Evolutionary conservation across 345 rosid genomes (phyloP), one percentile per base, ranked within the genome.

Genomic region (Corchorus capsularis): DNA sequence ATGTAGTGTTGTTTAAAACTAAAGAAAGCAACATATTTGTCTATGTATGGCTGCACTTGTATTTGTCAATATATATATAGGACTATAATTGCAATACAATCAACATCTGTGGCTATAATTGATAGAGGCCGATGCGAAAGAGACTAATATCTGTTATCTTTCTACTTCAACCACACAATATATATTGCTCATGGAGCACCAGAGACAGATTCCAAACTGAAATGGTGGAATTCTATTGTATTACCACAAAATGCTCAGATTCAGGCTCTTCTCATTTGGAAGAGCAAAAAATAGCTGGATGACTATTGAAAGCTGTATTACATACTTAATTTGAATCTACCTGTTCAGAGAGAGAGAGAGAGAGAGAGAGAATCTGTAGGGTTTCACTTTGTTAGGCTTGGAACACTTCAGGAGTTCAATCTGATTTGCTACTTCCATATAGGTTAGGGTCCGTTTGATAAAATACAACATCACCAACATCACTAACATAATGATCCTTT

Each of bases 401-500:
- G 37, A 56, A 71, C 6, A 12, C 64, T 34, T 71, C 19, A 55
- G 63, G 63, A 63, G 72, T 74, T 86, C 78, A 82, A 9, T 79
- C 65, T 78, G 78, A 69, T 74, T 79, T 81, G 76, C 59, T 14
- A 7, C 32, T 50, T 74, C 86, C 82, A 69, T 54, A 45, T 34
- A 83, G 84, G 63, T 80, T 75, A 34, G 89, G 83, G 62, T 92
- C 96, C 9, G 85, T 80, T 77, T 91, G 80, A 76, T 94, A 92
- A 80, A 83, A 89, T 14, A 92, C 93, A 73, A 94, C 75, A 73
- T 90, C 98, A 32, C 97, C 98, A 34, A 77, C 75, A 67, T 92
- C 90, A 35, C 87, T 90, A 66, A 94, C 97, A 43, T 85, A 94
- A 74, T 94, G 97, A 74, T 94, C 96, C 75, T 83, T 75, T 79